Base-by-base conservation (phyloP, 495 filamentous ascomycete genomes). In the Annulohypoxylon stygium region DNA sequence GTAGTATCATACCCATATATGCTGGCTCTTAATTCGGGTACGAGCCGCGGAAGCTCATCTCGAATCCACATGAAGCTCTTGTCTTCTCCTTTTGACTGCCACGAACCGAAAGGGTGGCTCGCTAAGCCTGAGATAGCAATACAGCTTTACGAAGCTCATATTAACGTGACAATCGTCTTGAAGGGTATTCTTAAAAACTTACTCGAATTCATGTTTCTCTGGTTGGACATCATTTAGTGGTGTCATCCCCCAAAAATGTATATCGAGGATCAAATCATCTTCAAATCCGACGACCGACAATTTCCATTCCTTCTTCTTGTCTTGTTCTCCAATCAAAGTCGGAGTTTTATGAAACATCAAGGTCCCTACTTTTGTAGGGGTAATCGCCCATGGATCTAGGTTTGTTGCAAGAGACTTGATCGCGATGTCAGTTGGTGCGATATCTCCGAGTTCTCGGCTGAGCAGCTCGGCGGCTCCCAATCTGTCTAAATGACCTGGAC, bases 101-200 rank as follows among this genome's bases (percentile, higher is more conserved):
- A 76, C 5, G 74, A 76, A 11, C 74, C 74, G 34, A 76, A 71
- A 1, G 74, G 70, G 20, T 76, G 74, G 18, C 74, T 76, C 20
- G 70, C 65, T 18, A 76, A 45, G 8, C 74, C 74, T n/a, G 74
- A 73, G 51, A 76, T 73, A 11, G 65, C 69, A n/a, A 76, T 73
- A 26, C 69, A 76, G 39, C 67, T 75, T 39, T 30, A 20, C 7
- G 30, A 1, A 1, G n/a, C 4, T 6, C n/a, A 8, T n/a, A 14
- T 16, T n/a, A 11, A n/a, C 2, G 5, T 36, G 33, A 11, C 25
- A 34, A 20, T 18, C n/a, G n/a, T 39, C 2, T 11, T 0, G n/a
- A 16, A 37, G 9, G 9, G 36, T 0, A 0, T 1, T 50, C 0
- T 3, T 10, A 39, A 58, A 9, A n/a, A 55, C 65, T 69, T 34